phyloP scores from a whole-genome alignment of 202 grass and related monocot genomes.

The Brachypodium distachyon region DNA sequence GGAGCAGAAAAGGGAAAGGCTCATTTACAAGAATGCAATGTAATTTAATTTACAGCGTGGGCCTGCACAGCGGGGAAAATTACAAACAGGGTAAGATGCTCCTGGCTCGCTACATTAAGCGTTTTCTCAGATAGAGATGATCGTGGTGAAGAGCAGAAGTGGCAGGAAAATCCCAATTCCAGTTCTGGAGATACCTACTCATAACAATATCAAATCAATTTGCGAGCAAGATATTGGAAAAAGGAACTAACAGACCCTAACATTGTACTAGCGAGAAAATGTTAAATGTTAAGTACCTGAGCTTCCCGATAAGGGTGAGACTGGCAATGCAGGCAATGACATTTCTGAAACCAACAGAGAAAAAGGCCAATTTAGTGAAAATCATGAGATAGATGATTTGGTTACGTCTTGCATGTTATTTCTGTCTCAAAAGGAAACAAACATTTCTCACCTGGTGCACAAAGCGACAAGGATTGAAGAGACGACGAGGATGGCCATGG shows the following conservation, averaged over 20 bases:
- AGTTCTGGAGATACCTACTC: slow-evolving; percentile 34
- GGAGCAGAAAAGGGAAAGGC: slow-evolving; percentile 5
- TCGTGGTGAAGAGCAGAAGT: slow-evolving; percentile 15
- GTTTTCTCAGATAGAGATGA: slow-evolving; percentile 25
- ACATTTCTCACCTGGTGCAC: slow-evolving; percentile 61
- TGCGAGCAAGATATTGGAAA: neutral
- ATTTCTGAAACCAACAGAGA: slow-evolving; percentile 61
- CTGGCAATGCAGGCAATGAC: slow-evolving; percentile 91
- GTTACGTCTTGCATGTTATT: neutral
- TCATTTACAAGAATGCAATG: slow-evolving; percentile 51
- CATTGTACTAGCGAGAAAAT: neutral
- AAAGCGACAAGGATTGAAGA: slow-evolving; percentile 85
- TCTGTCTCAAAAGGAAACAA: neutral
- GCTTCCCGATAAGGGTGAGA: slow-evolving; percentile 47
- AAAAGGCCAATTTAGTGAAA: neutral
- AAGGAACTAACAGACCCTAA: neutral
- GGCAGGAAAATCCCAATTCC: slow-evolving; percentile 31
- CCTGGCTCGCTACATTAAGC: slow-evolving; percentile 15
- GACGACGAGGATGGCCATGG: slow-evolving; percentile 98
- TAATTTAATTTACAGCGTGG: slow-evolving; percentile 50
- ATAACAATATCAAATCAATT: neutral
- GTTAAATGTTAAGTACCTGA: slow-evolving; percentile 51
- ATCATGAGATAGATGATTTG: neutral
- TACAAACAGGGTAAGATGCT: neutral
- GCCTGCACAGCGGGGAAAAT: slow-evolving; percentile 34